Conservation (phyloP, 2,329 filamentous ascomycete species). For the Neofusicoccum cordaticola region DNA sequence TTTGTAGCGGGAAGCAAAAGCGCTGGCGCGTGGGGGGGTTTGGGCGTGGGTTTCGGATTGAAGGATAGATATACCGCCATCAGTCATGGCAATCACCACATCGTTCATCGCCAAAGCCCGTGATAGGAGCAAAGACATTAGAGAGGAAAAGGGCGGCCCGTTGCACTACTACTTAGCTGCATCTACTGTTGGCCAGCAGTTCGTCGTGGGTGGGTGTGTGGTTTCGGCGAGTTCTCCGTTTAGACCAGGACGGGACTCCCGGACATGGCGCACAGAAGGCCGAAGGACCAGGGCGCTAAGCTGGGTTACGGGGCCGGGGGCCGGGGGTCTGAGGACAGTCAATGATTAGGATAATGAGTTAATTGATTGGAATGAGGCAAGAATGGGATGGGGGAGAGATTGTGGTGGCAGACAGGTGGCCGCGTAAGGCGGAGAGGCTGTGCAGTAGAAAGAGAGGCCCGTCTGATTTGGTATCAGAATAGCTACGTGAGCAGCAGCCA, state of each 20-base stretch:
- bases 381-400: background rate
- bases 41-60: background rate
- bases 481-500: background rate
- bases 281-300: background rate
- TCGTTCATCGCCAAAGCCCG: too few species aligned
- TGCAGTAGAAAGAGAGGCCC: background rate
- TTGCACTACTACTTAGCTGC: background rate
- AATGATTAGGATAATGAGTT: too few species aligned
- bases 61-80: background rate
- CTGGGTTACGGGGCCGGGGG: background rate
- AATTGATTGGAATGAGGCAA: background rate
- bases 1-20: background rate
- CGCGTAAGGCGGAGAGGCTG: conserved; percentile 9
- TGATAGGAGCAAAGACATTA: too few species aligned
- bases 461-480: background rate
- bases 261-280: background rate
- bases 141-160: background rate
- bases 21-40: background rate
- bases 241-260: background rate
- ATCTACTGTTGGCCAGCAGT: background rate
- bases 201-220: background rate
- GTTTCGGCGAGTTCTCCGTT: background rate
- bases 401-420: background rate
- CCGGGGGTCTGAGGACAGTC: too few species aligned
- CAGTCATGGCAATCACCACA: background rate